Base-by-base conservation (phyloP, 176 grass and related monocot genomes). In the Miscanthus lutarioriparius region DNA sequence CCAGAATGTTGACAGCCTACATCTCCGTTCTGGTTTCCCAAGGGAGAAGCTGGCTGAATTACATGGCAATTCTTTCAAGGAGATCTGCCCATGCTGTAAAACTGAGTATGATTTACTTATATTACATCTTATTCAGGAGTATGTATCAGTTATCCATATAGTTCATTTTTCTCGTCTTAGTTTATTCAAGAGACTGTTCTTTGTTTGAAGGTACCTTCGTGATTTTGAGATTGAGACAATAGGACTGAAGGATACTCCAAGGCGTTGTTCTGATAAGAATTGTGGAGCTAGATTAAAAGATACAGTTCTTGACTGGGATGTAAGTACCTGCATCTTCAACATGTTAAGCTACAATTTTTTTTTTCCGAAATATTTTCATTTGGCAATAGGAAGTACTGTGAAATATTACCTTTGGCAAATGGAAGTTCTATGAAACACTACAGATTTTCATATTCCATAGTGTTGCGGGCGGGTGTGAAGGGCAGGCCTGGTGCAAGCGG, bases 171-270 rank as follows among this genome's bases (percentile, higher is more conserved):
- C 54, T 44, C 59, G 27, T 84, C 79, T 56, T 84, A 0, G 11
- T 75, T 86, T 91, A 28, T 78, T 80, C 64, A 77, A 49, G 19
- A 70, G 28, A 75, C 36, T 32, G 41, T 86, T 67, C 47, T 72
- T 64, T 30, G 40, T 86, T 77, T 86, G 61, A 88, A 98, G 96
- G 87, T 98, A 95, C 78, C 26, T 98, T 69, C 90, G 92, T 71
- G 96, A 98, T 98, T 98, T 98, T 93, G 96, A 95, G 89, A 90
- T 98, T 70, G 96, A 95, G 89, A 98, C 96, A 47, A 91, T 98
- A 86, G 96, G 96, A 78, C 65, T 98, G 87, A 98, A 95, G 89
- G 89, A 95, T 70, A 98, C 96, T 80, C 85, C 91, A 13, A 98
- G 96, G 68, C 96, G 91, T 49, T 98, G 96, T 83, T 75, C 91